phyloP scores from a whole-genome alignment of 1,284 basidiomycete species.

The Tilletia walkeri region DNA sequence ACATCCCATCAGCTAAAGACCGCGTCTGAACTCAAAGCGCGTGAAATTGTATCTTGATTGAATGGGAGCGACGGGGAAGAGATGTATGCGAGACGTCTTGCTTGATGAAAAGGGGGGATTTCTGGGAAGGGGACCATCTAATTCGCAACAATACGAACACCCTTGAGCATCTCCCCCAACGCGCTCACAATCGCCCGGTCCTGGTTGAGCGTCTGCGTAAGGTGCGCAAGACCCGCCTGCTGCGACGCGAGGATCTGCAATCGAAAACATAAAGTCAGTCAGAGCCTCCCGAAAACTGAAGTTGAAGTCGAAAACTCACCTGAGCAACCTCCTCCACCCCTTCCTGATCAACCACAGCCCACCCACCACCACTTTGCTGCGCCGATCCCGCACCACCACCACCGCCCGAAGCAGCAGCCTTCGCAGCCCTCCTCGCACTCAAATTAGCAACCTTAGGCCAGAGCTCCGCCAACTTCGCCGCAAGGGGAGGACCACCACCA shows the following conservation, averaged over 20 bases:
- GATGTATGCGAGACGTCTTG: too few relatives aligned
- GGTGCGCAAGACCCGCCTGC: constrained; percentile 50
- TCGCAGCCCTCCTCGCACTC: constrained; percentile 5
- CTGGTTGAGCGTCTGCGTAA: constrained; percentile 37
- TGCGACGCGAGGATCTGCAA: constrained; percentile 41
- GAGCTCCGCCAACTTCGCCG: constrained; percentile 10
- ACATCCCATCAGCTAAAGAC: too few relatives aligned
- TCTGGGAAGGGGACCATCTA: background rate
- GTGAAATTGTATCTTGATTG: too few relatives aligned
- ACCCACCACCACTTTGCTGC: constrained; percentile 30
- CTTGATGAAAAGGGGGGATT: too few relatives aligned
- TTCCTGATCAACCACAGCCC: constrained; percentile 52
- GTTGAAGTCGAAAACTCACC: constrained; percentile 15
- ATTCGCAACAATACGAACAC: background rate
- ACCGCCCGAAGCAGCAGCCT: background rate
- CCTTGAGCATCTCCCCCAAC: constrained; percentile 11
- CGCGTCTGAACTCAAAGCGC: too few relatives aligned
- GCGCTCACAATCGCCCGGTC: constrained; percentile 12
- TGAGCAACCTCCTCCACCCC: constrained; percentile 41
- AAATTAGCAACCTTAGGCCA: constrained; percentile 8
- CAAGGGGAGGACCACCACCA: background rate
- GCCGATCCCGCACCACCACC: background rate
- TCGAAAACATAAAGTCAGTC: background rate
- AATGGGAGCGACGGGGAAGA: too few relatives aligned
- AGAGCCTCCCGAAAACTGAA: background rate